Evolutionary conservation across 352 stramenopile genomes (phyloP).

Genomic region (Globisporangium solare): DNA sequence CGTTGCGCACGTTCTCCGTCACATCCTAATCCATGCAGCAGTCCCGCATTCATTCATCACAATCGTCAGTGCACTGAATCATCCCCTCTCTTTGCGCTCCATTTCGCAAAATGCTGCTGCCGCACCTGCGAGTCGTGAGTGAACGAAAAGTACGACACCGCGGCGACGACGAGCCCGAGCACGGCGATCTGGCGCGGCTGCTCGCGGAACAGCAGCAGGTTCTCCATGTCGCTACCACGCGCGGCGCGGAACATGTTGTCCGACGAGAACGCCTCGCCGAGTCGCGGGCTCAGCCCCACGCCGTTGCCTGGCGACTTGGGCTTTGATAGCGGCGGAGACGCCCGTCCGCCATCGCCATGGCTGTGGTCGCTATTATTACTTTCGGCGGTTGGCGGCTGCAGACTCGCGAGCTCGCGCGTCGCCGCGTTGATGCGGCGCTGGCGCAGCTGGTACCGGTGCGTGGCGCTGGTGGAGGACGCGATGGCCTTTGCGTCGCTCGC

Average conservation of each 20-base stretch:
- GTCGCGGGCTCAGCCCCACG: constrained; percentile 4
- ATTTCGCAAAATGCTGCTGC: background rate
- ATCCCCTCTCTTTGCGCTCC: background rate
- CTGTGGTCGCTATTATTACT: background rate
- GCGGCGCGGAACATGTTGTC: constrained; percentile 39
- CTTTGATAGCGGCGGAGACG: background rate
- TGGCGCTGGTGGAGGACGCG: background rate
- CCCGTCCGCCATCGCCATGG: background rate
- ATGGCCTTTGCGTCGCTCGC: background rate
- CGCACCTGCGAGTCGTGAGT: constrained; percentile 64
- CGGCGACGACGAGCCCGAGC: constrained; percentile 43
- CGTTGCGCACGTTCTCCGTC: constrained; percentile 59
- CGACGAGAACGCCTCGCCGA: constrained; percentile 2
- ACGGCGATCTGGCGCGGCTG: constrained; percentile 78
- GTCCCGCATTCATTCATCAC: background rate
- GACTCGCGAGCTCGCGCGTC: background rate
- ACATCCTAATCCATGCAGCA: constrained; percentile 26
- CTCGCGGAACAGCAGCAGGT: constrained; percentile 72
- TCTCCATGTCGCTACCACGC: constrained; percentile 50
- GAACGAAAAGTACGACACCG: constrained; percentile 81
- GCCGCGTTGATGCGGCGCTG: background rate
- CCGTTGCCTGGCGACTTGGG: background rate
- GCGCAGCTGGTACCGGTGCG: constrained; percentile 12
- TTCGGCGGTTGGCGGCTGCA: background rate
- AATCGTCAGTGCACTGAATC: background rate